A percentile compares a stretch with the other conserved stretches of the same genome.
Conservation (phyloP, 2,329 filamentous ascomycete species). For the Paramyrothecium sp. region DNA sequence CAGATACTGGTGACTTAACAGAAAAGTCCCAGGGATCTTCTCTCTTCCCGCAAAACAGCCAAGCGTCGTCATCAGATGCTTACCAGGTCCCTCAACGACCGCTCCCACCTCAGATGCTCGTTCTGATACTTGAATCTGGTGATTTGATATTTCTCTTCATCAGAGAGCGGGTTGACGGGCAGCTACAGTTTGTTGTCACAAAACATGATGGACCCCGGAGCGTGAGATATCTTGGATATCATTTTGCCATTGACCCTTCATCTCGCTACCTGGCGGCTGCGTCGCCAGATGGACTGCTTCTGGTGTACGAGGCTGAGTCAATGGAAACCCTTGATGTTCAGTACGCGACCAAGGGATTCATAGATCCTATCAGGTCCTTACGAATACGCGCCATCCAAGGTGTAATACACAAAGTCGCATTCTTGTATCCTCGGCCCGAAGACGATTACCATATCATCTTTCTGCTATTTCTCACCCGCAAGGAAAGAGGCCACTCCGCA, state of each 20-base stretch:
- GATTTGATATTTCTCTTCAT: constrained; percentile 78
- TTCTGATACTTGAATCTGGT: constrained; percentile 72
- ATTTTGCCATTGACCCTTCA: constrained; percentile 75
- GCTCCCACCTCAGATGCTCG: constrained; percentile 76
- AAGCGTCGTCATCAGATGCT: constrained; percentile 5
- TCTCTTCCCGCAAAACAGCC: constrained; percentile 31
- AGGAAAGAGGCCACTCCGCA: constrained; percentile 26
- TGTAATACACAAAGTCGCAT: constrained; percentile 82
- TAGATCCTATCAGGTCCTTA: constrained; percentile 57
- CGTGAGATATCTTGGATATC: constrained; percentile 59
- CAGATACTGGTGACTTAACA: constrained; percentile 19
- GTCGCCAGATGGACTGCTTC: constrained; percentile 67
- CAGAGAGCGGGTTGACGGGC: constrained; percentile 37
- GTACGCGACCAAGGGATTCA: constrained; percentile 40
- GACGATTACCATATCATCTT: constrained; percentile 75
- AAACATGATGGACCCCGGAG: constrained; percentile 57
- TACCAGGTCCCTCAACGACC: constrained; percentile 44
- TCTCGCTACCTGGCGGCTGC: constrained; percentile 68
- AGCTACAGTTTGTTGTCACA: constrained; percentile 59
- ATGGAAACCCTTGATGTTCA: constrained; percentile 49
- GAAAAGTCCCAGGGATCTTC: constrained; percentile 40
- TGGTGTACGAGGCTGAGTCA: constrained; percentile 68
- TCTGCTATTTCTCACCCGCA: constrained; percentile 58
- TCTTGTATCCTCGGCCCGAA: constrained; percentile 68
- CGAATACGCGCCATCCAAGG: constrained; percentile 56